These are phyloP conservation scores for Torulaspora indica DNA, from an alignment of 805 yeast genomes.

Conservation along the genomic window DNA sequence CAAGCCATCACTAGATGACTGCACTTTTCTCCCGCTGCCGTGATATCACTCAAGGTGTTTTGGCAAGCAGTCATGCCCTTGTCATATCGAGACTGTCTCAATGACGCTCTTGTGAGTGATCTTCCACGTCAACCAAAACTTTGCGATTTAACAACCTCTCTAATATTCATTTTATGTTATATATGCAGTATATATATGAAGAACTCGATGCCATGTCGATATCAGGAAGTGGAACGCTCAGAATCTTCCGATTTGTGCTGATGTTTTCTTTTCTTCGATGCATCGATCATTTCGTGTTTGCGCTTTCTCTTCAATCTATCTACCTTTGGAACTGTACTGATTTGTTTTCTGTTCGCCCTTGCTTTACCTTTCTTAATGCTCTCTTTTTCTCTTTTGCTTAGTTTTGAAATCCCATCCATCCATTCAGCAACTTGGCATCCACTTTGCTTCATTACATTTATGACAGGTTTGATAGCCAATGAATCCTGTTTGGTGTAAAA, in stretches of 20 bases:
- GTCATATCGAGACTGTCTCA: not conserved
- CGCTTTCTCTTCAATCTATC: conserved; percentile 60
- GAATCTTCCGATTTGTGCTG: conserved; percentile 1
- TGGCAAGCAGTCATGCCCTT: not conserved
- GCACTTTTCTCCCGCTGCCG: not conserved
- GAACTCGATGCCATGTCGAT: conserved; percentile 10
- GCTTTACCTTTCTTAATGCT: conserved; percentile 51
- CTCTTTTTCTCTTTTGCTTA: conserved; percentile 59
- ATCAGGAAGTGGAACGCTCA: not conserved
- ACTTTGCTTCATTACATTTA: conserved; percentile 93
- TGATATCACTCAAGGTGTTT: no score
- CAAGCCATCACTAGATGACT: conserved; percentile 12
- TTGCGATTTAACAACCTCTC: conserved; percentile 10
- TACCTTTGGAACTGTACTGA: conserved; percentile 77
- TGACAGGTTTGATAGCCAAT: conserved; percentile 68
- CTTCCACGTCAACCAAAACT: conserved; percentile 3
- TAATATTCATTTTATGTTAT: conserved; percentile 16
- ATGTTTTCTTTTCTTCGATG: conserved; percentile 59
- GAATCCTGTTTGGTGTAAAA: conserved; percentile 89
- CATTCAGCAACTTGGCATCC: conserved; percentile 72
- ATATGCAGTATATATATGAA: conserved; percentile 13
- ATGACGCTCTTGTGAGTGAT: not conserved
- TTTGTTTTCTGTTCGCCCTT: conserved; percentile 53
- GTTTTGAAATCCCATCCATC: conserved; percentile 70
- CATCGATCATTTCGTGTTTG: conserved; percentile 66